Percentiles rank a stretch among this genome's conserved stretches.
These are phyloP conservation scores for Coemansia sp. DNA, from an alignment of 192 early-diverging fungal genomes.

Conservation along the genomic window DNA sequence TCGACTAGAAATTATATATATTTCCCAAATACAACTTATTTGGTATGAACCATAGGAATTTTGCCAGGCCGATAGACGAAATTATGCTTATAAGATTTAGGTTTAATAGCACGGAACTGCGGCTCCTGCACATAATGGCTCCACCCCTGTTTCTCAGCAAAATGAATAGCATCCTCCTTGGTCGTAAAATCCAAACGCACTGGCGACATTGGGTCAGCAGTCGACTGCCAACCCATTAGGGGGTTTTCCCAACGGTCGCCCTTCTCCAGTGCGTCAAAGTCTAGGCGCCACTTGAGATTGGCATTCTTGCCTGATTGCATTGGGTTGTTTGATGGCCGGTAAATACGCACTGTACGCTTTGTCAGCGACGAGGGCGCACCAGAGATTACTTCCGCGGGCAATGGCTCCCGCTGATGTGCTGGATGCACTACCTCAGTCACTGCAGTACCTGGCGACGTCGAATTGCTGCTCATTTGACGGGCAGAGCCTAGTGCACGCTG, in stretches of 20 bases:
- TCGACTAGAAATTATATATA: slow-evolving; percentile 20
- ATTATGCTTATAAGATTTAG: slow-evolving; percentile 91
- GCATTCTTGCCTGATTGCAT: slow-evolving; percentile 84
- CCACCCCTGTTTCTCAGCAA: slow-evolving; percentile 98
- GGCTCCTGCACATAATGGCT: slow-evolving; percentile 91
- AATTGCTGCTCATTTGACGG: slow-evolving; percentile 16
- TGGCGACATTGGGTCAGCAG: slow-evolving; percentile 83
- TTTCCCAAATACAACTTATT: slow-evolving; percentile 59
- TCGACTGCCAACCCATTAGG: slow-evolving; percentile 88
- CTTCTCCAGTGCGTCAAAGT: slow-evolving; percentile 82
- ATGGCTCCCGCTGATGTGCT: slow-evolving; percentile 50
- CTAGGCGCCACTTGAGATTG: slow-evolving; percentile 83
- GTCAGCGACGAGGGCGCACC: slow-evolving; percentile 61
- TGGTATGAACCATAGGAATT: slow-evolving; percentile 83
- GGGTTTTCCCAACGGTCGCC: slow-evolving; percentile 91
- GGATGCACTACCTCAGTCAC: slow-evolving; percentile 38
- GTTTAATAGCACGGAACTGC: slow-evolving; percentile 74
- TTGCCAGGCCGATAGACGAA: slow-evolving; percentile 84
- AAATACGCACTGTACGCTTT: slow-evolving; percentile 85
- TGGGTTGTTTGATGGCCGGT: slow-evolving; percentile 77
- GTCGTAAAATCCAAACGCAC: slow-evolving; percentile 79
- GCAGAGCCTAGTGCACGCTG: background rate
- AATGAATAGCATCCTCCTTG: slow-evolving; percentile 89
- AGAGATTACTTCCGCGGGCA: slow-evolving; percentile 49
- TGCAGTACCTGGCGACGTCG: background rate